Base-by-base conservation (phyloP, 1,284 basidiomycete genomes). In the Schizophyllum amplum region DNA sequence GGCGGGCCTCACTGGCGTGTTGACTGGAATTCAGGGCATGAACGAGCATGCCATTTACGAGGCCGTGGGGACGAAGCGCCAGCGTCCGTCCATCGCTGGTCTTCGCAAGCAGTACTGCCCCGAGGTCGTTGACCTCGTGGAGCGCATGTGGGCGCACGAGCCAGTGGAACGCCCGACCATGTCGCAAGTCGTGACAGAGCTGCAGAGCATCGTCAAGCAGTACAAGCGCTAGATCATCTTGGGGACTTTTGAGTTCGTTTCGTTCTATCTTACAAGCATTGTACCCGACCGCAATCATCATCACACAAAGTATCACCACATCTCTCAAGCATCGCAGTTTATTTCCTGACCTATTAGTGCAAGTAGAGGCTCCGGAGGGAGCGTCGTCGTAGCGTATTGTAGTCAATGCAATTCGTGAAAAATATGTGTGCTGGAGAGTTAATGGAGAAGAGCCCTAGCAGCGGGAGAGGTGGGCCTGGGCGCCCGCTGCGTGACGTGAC, bases 11-110 rank as follows among this genome's bases (percentile, higher is more conserved):
- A 23, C n/a, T n/a, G 47, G 26, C 4, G 24, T 51, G 26, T 15
- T 50, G 4, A 20, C 49, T 59, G 52, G 33, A 23, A 23, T 21
- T 11, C 59, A 86, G 83, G 93, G 93, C 51, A 92, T 93, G 85
- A 96, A 95, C 67, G 94, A 94, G 67, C 94, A 98, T 74, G 95
- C 94, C 58, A 99, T 99, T 62, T 99, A 98, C 69, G 92, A 96
- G 54, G 82, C 87, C 42, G 97, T 98, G 25, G 96, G 96, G 20
- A 78, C 87, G 49, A 94, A 95, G 74, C 84, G 87, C 61, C 86
- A 87, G 69, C 81, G 92, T 64, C 97, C 96, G 22, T 84, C 90
- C 5, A 73, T 90, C 20, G 72, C 78, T 47, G 86, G 87, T 47
- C 78, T 98, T 60, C 81, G 88, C 63, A 90, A 92, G 70, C 87